Percentiles rank a stretch among this genome's conserved stretches.
These are phyloP conservation scores for Exserohilum rostratum DNA, from an alignment of 2,329 filamentous ascomycete genomes.

Conservation along the genomic window DNA sequence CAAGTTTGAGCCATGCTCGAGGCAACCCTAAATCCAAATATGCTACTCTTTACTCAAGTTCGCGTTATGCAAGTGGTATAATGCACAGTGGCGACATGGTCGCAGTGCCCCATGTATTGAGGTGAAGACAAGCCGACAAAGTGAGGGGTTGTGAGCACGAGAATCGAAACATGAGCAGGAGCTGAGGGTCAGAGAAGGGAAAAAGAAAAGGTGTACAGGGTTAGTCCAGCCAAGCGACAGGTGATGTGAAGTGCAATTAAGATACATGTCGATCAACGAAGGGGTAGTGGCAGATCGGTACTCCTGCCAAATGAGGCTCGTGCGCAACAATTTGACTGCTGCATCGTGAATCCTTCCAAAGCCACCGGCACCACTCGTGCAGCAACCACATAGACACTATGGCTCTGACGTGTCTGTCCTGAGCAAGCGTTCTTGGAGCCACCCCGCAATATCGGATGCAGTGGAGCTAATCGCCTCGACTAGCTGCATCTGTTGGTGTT, in stretches of 20 bases:
- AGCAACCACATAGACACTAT: conserved; percentile 3
- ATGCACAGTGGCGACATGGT: background rate
- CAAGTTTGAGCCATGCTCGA: background rate
- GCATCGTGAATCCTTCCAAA: conserved; percentile 30
- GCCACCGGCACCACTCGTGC: conserved; percentile 23
- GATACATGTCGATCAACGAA: conserved; percentile 24
- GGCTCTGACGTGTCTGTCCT: conserved; percentile 3
- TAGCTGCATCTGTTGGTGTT: conserved; percentile 1
- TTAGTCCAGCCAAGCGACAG: conserved; percentile 1
- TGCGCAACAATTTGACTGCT: conserved; percentile 21
- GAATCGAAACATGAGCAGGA: background rate
- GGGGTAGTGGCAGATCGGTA: conserved; percentile 16
- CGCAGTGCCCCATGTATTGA: background rate
- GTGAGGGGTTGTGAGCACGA: background rate
- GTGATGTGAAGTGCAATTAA: conserved; percentile 29
- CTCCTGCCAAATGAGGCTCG: conserved; percentile 15
- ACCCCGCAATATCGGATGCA: background rate
- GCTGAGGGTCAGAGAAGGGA: background rate
- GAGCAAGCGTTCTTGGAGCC: background rate
- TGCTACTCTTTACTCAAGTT: background rate
- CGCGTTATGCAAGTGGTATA: conserved; percentile 3
- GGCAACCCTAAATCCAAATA: background rate
- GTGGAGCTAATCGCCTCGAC: background rate
- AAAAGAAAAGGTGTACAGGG: background rate
- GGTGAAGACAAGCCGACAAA: background rate